Evolutionary conservation across 805 yeast genomes (phyloP), one percentile per base, ranked within the genome.

Genomic region (Lachancea thermotolerans): DNA sequence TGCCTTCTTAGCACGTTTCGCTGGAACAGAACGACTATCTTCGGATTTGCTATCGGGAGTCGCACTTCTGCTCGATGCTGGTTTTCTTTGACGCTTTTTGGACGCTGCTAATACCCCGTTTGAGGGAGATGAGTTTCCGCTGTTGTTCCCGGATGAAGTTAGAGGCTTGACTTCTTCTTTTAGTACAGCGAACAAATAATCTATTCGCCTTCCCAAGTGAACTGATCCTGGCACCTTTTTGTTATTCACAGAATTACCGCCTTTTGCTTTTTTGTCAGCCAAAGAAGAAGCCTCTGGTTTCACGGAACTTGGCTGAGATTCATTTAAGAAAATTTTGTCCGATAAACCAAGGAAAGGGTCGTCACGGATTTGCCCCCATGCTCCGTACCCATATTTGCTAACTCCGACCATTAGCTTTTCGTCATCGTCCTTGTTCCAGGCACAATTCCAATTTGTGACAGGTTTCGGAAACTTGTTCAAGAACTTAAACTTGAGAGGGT

Each of bases 311-410:
- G 56, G 48, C 53, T 50, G 58, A 40, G 49, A 53, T 46, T 77
- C 81, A 46, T 72, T 77, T 55, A 93, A 71, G 57, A 79, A 93
- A 53, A 93, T 68, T 69, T 88, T 93, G 54, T 88, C 87, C 49
- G 87, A 85, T 49, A 93, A 71, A 10, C 89, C 90, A 47, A 93
- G 72, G 42, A 87, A 75, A 1, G 99, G 98, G 66, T 93, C 99
- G 67, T 93, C 99, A 59, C 99, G 74, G 38, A 93, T 90, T 58
- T 85, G 90, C 2, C 75, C 62, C 99, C 99, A 93, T 1, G 96
- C 82, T 14, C 98, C 98, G 64, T 88, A 90, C 0, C 99, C 99
- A 65, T 90, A 90, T 66, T 87, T 89, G 58, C 77, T 75, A 17
- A 91, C 85, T 51, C 99, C 99, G 31, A 85, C 78, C 49, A 93